phyloP scores from a whole-genome alignment of 164 flowering plant species.

The Dillenia suffruticosa region DNA sequence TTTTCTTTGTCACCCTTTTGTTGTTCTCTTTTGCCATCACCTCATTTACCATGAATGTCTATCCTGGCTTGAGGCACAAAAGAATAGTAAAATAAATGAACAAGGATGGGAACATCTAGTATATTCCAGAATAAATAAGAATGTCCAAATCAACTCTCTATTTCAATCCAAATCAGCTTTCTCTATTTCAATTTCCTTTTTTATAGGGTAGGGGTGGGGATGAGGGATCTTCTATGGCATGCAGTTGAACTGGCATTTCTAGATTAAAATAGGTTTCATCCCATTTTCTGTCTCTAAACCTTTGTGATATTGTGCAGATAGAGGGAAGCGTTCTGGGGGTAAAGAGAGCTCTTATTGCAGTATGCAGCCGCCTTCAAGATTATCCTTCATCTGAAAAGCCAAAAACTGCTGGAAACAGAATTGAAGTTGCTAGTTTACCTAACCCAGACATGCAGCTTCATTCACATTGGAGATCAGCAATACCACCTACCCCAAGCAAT shows the following conservation, averaged over 20 bases:
- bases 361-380: conserved; percentile 68
- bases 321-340: conserved; percentile 61
- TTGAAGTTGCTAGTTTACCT: conserved; percentile 15
- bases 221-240: background rate
- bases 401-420: conserved; percentile 27
- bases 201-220: background rate
- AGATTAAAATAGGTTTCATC: background rate
- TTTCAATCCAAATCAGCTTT: no score
- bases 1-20: no score
- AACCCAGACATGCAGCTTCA: conserved; percentile 27
- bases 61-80: no score
- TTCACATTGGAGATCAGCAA: conserved; percentile 20
- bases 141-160: no score
- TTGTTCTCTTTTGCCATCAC: no score
- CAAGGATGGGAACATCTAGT: no score
- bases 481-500: conserved; percentile 22
- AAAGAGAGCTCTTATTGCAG: conserved; percentile 69
- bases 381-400: conserved; percentile 31
- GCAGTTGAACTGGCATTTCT: background rate
- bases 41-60: no score
- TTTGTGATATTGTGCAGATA: conserved; percentile 44
- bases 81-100: no score
- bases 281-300: conserved; percentile 2
- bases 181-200: no score
- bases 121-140: no score